These are phyloP conservation scores for Nicotiana rustica DNA, from an alignment of 305 asterid species.

Conservation along the genomic window DNA sequence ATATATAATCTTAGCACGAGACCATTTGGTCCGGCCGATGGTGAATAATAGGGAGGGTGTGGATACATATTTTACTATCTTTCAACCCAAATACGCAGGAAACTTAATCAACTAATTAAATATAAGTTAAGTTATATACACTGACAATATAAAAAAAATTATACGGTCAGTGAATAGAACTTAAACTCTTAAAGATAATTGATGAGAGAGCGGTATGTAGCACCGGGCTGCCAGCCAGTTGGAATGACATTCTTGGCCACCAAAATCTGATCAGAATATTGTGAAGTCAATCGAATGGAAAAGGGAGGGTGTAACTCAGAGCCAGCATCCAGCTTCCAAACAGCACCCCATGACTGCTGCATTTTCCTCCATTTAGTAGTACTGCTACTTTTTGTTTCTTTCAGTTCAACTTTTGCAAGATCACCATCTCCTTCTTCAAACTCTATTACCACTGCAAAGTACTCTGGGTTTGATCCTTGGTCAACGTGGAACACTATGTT, in stretches of 20 bases:
- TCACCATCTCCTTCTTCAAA: slow-evolving; percentile 76
- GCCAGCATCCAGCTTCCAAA: slow-evolving; percentile 66
- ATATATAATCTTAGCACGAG: slow-evolving; percentile 6
- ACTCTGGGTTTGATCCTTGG: slow-evolving; percentile 65
- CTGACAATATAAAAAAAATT: background rate
- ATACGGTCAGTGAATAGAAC: background rate
- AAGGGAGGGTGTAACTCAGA: slow-evolving; percentile 55
- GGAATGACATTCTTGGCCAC: slow-evolving; percentile 72
- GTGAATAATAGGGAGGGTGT: background rate
- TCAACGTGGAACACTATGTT: slow-evolving; percentile 66
- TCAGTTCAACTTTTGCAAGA: slow-evolving; percentile 57
- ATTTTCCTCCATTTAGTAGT: slow-evolving; percentile 59
- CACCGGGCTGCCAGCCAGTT: slow-evolving; percentile 67
- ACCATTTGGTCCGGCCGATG: slow-evolving; percentile 15
- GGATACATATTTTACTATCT: background rate
- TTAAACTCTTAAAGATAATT: slow-evolving; percentile 51
- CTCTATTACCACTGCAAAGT: slow-evolving; percentile 62
- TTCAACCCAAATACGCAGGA: background rate
- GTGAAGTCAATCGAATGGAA: slow-evolving; percentile 61
- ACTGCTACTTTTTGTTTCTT: slow-evolving; percentile 37
- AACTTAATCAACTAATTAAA: background rate
- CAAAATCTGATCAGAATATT: slow-evolving; percentile 51
- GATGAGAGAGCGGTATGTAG: slow-evolving; percentile 62
- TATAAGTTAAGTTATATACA: background rate
- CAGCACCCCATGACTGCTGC: slow-evolving; percentile 83